Evolutionary conservation across 225 moss, liverwort and hornwort genomes (phyloP), one percentile per base, ranked within the genome.

Genomic region (Pleurozium schreberi): DNA sequence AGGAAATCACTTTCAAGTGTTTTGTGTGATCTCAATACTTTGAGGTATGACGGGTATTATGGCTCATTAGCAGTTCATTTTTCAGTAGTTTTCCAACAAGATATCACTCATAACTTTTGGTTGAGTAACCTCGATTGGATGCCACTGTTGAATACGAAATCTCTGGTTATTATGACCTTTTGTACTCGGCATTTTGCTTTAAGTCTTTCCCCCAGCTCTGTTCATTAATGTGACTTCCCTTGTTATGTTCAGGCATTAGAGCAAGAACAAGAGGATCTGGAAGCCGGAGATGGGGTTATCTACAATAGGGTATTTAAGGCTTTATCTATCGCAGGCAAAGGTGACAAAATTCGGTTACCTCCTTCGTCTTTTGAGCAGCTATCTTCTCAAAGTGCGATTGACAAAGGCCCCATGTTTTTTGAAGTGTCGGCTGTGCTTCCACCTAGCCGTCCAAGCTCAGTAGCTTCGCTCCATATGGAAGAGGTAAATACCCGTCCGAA

Each of bases 361-460:
- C 92, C 95, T 87, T 96, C 98, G 28, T 94, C 97, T 18, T 98
- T 98, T 86, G 93, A 88, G 43, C 94, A 97, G 42, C 92, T 98
- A n/a, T 96, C 97, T 70, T 93, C 94, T 67, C 96, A 97, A 89
- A 96, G 91, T 90, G 98, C 95, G 34, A 89, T 98, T 74, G 98
- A 98, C 89, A 98, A 97, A 90, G 98, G 98, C 27, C 97, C 98
- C 6, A 98, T 98, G 98, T 95, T 98, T 86, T 98, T 98, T 63
- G 95, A 96, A 90, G 93, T 98, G 40, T 96, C 96, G 71, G 94
- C 93, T 62, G 85, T 90, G 20, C 71, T 85, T 40, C 89, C 94
- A 73, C 58, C 52, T 11, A 84, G 81, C 88, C 86, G 80, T 87
- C 65, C 87, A 87, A 90, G 75, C 80, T 87, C 85, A 31, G 82